These are phyloP conservation scores for Tulasnella sp. DNA, from an alignment of 768 basidiomycete genomes.

Conservation along the genomic window DNA sequence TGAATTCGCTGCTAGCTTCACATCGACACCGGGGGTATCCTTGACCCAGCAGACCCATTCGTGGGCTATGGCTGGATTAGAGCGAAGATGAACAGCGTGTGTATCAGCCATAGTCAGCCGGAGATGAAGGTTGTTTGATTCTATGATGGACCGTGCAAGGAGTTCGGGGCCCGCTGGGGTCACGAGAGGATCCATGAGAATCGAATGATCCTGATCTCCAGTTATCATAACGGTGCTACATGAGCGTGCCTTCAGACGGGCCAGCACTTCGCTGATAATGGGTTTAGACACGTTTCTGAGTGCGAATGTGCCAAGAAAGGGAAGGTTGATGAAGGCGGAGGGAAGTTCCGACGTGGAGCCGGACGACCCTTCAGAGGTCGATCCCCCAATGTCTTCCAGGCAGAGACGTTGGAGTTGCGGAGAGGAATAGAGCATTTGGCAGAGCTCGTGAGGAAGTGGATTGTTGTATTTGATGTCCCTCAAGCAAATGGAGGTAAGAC, in stretches of 20 bases:
- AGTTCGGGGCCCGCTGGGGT: neutral
- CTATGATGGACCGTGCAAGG: neutral
- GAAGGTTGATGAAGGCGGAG: neutral
- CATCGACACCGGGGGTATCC: neutral
- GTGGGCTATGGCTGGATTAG: neutral
- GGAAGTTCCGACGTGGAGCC: neutral
- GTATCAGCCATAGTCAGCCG: neutral
- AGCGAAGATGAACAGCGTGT: neutral
- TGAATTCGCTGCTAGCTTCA: neutral
- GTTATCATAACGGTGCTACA: neutral
- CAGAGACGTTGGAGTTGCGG: neutral
- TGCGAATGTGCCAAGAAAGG: neutral
- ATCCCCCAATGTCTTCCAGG: neutral
- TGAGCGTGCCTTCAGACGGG: neutral
- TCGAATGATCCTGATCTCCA: neutral
- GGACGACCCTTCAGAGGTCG: no score
- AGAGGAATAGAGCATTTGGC: neutral
- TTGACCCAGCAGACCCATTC: neutral
- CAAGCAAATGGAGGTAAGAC: neutral
- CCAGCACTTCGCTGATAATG: neutral
- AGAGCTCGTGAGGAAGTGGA: neutral
- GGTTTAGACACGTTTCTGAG: neutral
- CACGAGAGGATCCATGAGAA: neutral
- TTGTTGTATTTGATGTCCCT: neutral
- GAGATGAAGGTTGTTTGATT: neutral